Conservation (phyloP, 225 moss, liverwort and hornwort species). For the Straminergon stramineum region DNA sequence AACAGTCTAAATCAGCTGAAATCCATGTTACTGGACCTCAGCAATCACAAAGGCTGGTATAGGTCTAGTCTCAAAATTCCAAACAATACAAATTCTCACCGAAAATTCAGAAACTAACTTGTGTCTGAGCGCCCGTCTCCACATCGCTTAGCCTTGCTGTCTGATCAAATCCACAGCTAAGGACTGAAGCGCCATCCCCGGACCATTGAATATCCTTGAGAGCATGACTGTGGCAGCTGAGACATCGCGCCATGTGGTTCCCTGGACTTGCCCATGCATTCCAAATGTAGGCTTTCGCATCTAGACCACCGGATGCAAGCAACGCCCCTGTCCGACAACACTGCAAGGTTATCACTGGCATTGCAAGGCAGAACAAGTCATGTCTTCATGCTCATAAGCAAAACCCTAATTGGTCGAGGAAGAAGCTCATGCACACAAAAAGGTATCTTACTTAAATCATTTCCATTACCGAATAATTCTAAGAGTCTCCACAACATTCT, state of each 20-base stretch:
- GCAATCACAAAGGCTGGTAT: neutral
- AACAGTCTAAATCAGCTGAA: neutral
- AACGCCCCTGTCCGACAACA: slow-evolving; percentile 49
- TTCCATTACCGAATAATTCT: neutral
- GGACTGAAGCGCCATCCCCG: slow-evolving; percentile 51
- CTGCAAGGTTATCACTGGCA: slow-evolving; percentile 5
- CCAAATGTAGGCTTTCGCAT: slow-evolving; percentile 67
- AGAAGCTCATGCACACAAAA: neutral
- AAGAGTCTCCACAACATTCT: neutral
- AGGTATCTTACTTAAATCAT: neutral
- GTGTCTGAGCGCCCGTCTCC: slow-evolving; percentile 63
- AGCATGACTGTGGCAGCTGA: slow-evolving; percentile 61
- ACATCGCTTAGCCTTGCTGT: slow-evolving; percentile 69
- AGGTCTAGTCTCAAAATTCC: neutral
- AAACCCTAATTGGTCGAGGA: neutral
- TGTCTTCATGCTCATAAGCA: neutral
- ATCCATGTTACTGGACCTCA: neutral
- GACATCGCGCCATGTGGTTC: slow-evolving; percentile 52
- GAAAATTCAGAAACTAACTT: slow-evolving; percentile 47
- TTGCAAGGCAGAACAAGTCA: neutral
- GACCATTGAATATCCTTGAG: slow-evolving; percentile 94
- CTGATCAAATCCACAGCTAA: slow-evolving; percentile 83
- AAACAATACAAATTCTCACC: slow-evolving; percentile 13
- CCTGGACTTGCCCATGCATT: slow-evolving; percentile 71
- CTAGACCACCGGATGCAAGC: slow-evolving; percentile 83